Evolutionary conservation across 2,329 filamentous ascomycete genomes (phyloP).

Genomic region (Diaporthe aspalathi): DNA sequence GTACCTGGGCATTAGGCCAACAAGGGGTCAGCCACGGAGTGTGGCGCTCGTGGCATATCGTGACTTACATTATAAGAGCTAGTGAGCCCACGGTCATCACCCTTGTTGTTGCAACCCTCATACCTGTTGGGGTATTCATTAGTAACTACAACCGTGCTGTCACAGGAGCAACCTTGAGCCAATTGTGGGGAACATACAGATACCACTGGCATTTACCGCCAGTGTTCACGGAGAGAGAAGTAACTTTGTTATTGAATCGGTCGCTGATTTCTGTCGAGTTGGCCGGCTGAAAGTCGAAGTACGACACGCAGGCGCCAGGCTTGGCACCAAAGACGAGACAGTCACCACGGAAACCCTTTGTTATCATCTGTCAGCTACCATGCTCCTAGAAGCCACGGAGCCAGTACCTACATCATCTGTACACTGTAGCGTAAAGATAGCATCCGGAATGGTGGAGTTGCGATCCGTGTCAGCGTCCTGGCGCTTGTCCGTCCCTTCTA

Average conservation of each 20-base stretch:
- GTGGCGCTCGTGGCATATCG: accelerated
- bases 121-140: background rate
- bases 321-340: slow-evolving; percentile 12
- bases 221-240: slow-evolving; percentile 2
- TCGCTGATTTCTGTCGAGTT: slow-evolving; percentile 17
- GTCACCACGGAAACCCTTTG: slow-evolving; percentile 1
- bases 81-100: slow-evolving; percentile 11
- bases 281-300: slow-evolving; percentile 12
- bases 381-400: background rate
- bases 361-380: background rate
- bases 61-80: slow-evolving; percentile 16
- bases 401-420: background rate
- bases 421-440: slow-evolving; percentile 10
- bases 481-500: slow-evolving; percentile 21
- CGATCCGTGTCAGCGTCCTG: slow-evolving; percentile 13
- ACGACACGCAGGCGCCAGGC: slow-evolving; percentile 10
- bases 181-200: background rate
- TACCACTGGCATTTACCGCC: slow-evolving; percentile 14
- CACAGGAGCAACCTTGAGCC: accelerated
- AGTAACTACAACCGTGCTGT: background rate
- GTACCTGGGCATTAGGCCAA: accelerated
- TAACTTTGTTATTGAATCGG: slow-evolving; percentile 21
- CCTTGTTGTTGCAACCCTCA: slow-evolving; percentile 6
- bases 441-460: background rate
- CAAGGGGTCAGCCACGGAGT: too few relatives aligned